Evolutionary conservation across 371 early-diverging fungal species (phyloP).

Genomic region (Mortierella sp.): DNA sequence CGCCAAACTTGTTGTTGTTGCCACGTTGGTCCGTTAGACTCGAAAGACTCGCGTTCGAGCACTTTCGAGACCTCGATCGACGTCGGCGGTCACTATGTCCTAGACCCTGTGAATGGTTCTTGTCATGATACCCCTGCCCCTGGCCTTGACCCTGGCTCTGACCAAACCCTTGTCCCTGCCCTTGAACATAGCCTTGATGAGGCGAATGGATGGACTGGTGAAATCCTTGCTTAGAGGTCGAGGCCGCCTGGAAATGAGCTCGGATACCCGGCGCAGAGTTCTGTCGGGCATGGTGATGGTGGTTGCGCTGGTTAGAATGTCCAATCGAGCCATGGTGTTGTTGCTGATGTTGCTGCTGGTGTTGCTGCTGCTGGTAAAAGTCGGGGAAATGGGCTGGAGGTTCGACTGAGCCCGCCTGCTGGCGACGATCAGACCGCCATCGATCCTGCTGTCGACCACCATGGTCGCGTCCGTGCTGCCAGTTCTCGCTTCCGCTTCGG

Average conservation of each 20-base stretch:
- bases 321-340: not conserved
- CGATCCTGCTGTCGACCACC: conserved; percentile 20
- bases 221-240: not conserved
- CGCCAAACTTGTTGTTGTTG: conserved; percentile 18
- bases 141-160: not conserved
- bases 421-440: conserved; percentile 11
- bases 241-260: not conserved
- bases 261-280: conserved; percentile 22
- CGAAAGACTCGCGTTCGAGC: conserved; percentile 38
- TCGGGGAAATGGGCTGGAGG: not conserved
- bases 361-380: not conserved
- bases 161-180: conserved; percentile 2
- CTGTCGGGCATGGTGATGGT: conserved; percentile 23
- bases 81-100: conserved; percentile 40
- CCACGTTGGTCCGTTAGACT: conserved; percentile 23
- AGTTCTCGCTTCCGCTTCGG: conserved; percentile 17
- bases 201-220: not conserved
- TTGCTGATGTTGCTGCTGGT: not conserved
- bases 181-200: conserved; percentile 1
- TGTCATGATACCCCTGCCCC: conserved; percentile 2
- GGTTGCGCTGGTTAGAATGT: not conserved
- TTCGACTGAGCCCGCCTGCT: conserved; percentile 11
- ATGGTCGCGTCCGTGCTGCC: conserved; percentile 17
- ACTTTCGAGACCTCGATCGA: conserved; percentile 38
- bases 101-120: conserved; percentile 9